Evolutionary conservation across 2,329 filamentous ascomycete species (phyloP).

Genomic region (Diaporthe humulicola): DNA sequence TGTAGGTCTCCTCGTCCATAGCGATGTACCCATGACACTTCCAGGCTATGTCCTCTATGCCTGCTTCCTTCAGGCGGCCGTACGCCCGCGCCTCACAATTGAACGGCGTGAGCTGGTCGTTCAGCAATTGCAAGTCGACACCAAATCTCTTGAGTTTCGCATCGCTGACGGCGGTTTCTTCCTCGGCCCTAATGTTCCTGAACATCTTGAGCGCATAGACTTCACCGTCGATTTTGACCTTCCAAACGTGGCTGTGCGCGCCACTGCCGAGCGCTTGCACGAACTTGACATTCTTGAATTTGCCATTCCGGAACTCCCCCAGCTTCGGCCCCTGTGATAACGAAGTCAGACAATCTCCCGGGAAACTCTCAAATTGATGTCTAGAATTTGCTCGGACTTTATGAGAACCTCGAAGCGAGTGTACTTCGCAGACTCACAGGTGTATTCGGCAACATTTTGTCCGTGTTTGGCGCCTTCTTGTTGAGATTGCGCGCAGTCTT

Average conservation of each 20-base stretch:
- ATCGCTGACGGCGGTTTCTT: not conserved
- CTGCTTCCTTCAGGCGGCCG: not conserved
- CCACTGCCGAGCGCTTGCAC: not conserved
- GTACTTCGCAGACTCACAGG: not conserved
- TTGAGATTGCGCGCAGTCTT: not conserved
- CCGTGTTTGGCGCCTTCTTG: not conserved
- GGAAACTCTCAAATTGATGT: not conserved
- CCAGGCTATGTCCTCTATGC: not conserved
- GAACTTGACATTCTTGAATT: not conserved
- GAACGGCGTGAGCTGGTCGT: conserved; percentile 17
- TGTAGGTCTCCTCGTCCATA: not conserved
- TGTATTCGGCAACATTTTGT: not conserved
- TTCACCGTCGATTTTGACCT: not conserved
- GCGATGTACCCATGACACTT: not conserved
- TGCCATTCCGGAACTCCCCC: not conserved
- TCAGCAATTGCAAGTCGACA: not conserved
- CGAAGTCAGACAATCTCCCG: not conserved
- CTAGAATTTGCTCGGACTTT: not conserved
- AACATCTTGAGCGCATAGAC: conserved; percentile 14
- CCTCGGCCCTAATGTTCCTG: not conserved
- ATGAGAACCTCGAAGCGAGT: rapidly evolving
- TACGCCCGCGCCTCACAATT: conserved; percentile 18
- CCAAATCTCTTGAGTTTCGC: not conserved
- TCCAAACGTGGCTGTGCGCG: conserved; percentile 14
- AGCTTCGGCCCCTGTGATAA: not conserved